Evolutionary conservation across 169 alveolate genomes (phyloP).

Genomic region (Babesia gibsoni): DNA sequence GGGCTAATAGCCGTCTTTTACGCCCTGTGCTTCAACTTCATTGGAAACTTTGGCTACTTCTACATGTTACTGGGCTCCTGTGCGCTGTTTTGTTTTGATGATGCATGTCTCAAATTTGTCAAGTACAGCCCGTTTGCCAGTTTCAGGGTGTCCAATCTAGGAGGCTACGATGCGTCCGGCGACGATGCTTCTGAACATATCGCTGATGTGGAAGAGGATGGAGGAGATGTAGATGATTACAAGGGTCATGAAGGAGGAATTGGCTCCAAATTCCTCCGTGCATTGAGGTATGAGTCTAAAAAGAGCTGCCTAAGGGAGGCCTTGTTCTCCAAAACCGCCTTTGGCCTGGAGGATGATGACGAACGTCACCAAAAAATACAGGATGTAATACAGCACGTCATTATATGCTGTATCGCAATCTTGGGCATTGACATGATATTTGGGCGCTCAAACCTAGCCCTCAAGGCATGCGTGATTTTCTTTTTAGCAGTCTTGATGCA

Average conservation of each 20-base stretch:
- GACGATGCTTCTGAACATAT: not conserved
- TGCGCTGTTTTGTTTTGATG: slow-evolving; percentile 52
- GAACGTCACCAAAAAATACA: not conserved
- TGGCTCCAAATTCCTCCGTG: not conserved
- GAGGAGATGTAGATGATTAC: not conserved
- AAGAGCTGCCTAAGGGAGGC: not conserved
- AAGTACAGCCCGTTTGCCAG: not conserved
- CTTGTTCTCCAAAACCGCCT: not conserved
- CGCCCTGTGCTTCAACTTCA: slow-evolving; percentile 6
- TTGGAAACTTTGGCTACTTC: slow-evolving; percentile 48
- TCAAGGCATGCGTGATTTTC: slow-evolving; percentile 36
- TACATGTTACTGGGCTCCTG: slow-evolving; percentile 35
- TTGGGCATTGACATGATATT: not conserved
- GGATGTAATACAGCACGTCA: not conserved
- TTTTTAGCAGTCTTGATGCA: slow-evolving; percentile 24
- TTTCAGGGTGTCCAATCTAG: too few relatives aligned
- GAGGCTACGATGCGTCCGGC: not conserved
- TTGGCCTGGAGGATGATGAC: not conserved
- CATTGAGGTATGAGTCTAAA: not conserved
- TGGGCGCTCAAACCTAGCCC: not conserved
- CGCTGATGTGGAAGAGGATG: not conserved
- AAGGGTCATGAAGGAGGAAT: not conserved
- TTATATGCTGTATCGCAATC: not conserved
- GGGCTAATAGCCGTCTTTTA: slow-evolving; percentile 33
- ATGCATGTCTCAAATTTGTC: slow-evolving; percentile 1